phyloP scores from a whole-genome alignment of 495 filamentous ascomycete species.

The Lophium mytilinum region DNA sequence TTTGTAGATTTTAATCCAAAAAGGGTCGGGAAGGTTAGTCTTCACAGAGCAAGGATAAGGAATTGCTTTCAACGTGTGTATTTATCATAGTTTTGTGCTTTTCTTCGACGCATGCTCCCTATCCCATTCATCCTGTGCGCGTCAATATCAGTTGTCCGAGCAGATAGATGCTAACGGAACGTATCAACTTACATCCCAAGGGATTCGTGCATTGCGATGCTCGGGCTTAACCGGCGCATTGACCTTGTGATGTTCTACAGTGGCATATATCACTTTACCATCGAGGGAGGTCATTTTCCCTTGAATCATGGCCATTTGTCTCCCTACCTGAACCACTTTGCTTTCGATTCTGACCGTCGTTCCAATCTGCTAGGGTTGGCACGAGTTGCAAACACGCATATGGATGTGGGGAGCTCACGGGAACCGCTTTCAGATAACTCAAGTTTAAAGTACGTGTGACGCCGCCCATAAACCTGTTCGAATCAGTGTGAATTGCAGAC shows the following conservation, averaged over 20 bases:
- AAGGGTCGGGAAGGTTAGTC: not conserved
- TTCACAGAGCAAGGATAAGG: too few relatives aligned
- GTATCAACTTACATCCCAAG: slow-evolving; percentile 28
- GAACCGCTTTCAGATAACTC: slow-evolving; percentile 34
- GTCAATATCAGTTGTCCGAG: not conserved
- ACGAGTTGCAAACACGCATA: too few relatives aligned
- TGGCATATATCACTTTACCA: slow-evolving; percentile 34
- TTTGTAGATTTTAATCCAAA: not conserved
- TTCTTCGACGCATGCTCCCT: not conserved
- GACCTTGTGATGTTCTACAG: slow-evolving; percentile 42
- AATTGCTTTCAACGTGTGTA: not conserved
- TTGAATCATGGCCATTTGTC: slow-evolving; percentile 40
- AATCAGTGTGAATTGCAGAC: too few relatives aligned
- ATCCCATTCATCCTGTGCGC: not conserved
- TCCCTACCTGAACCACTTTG: slow-evolving; percentile 33
- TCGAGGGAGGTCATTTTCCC: slow-evolving; percentile 36
- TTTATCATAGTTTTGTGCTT: not conserved
- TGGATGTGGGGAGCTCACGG: not conserved
- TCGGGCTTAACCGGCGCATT: slow-evolving; percentile 32
- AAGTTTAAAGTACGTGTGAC: slow-evolving; percentile 38
- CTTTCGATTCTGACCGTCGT: slow-evolving; percentile 32
- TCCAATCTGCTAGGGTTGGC: slow-evolving; percentile 8
- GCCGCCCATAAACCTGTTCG: slow-evolving; percentile 33
- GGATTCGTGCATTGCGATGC: slow-evolving; percentile 27
- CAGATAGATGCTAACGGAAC: slow-evolving; percentile 2